phyloP scores from a whole-genome alignment of 2,329 filamentous ascomycete species.

The Ophiostoma australiae region DNA sequence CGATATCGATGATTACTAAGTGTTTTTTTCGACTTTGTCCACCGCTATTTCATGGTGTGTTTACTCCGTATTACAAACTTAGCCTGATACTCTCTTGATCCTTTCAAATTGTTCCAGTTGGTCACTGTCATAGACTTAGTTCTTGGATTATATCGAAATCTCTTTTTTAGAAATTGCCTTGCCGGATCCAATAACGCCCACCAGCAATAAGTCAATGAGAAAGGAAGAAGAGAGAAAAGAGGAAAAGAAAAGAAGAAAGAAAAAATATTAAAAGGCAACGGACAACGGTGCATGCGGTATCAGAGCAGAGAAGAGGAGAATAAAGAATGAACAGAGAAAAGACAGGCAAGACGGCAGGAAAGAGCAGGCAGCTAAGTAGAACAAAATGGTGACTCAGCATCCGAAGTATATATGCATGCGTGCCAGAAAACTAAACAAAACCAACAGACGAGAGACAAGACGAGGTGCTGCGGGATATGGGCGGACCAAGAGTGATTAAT shows the following conservation, averaged over 20 bases:
- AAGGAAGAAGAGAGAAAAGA: too few relatives aligned
- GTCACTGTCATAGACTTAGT: not conserved
- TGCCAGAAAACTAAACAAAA: conserved; percentile 8
- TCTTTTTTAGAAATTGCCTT: not conserved
- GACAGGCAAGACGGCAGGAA: not conserved
- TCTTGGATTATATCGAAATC: not conserved
- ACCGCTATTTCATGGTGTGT: not conserved
- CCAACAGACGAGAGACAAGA: not conserved
- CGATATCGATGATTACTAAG: not conserved
- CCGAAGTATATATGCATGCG: conserved; percentile 4
- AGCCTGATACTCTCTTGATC: not conserved
- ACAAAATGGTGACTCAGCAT: not conserved
- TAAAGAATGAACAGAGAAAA: not conserved
- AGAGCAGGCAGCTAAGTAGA: not conserved
- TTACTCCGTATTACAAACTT: not conserved
- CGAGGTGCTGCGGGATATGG: not conserved
- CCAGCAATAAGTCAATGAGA: not conserved
- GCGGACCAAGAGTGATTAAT: not conserved
- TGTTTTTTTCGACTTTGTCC: not conserved
- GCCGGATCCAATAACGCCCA: conserved; percentile 3
- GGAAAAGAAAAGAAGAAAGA: not conserved
- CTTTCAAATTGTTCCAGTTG: not conserved
- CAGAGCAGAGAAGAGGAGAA: not conserved
- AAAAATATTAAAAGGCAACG: too few relatives aligned
- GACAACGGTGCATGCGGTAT: conserved; percentile 6